Conservation (phyloP, 805 yeast species). For the Lipomyces yamanashiensis region DNA sequence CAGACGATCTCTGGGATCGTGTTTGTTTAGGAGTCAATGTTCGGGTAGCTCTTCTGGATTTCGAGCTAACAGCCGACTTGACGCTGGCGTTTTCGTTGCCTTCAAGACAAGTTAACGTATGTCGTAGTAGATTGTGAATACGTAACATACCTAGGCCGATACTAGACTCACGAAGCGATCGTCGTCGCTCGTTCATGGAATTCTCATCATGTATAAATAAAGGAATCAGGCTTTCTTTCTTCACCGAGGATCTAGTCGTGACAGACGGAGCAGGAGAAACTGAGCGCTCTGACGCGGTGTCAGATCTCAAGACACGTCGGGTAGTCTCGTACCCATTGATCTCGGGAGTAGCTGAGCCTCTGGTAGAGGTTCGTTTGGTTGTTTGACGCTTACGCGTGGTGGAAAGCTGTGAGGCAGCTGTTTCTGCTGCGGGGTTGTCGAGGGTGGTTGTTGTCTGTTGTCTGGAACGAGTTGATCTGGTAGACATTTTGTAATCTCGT, state of each 20-base stretch:
- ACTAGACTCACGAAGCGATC: conserved; percentile 18
- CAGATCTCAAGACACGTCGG: background rate
- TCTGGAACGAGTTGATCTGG: background rate
- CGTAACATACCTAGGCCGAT: background rate
- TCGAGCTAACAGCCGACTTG: background rate
- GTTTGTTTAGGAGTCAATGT: background rate
- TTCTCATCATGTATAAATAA: conserved; percentile 1
- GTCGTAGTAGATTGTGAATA: background rate
- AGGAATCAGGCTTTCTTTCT: background rate
- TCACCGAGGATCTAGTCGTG: background rate
- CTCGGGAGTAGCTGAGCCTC: background rate
- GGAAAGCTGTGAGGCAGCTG: background rate
- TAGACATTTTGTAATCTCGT: background rate
- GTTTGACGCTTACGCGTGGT: conserved; percentile 1
- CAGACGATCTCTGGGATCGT: background rate
- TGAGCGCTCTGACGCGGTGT: background rate
- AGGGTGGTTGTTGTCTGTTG: background rate
- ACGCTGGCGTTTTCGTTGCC: conserved; percentile 1
- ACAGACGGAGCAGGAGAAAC: background rate
- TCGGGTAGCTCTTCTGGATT: background rate
- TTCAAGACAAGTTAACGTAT: background rate
- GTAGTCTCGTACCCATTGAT: no score
- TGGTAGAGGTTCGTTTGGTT: background rate
- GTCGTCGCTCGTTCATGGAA: conserved; percentile 7
- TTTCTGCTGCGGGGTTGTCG: conserved; percentile 2